Conservation (phyloP, 345 rosid genomes). For the Garcia nutans region DNA sequence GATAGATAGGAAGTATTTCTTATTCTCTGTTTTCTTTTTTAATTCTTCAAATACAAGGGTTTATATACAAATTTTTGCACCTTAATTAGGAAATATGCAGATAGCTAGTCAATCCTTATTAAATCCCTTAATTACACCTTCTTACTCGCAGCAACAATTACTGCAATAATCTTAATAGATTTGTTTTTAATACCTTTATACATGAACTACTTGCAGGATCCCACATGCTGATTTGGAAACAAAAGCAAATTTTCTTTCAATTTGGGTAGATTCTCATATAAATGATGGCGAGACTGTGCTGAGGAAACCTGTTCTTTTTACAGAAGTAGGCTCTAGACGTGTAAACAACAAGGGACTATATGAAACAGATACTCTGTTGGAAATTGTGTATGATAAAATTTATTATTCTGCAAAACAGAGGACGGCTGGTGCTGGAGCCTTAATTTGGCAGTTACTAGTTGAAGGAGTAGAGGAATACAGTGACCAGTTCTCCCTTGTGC, state of each 20-base stretch:
- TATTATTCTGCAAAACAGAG: slow-evolving; percentile 38
- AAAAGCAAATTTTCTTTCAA: slow-evolving; percentile 34
- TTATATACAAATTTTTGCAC: too few species aligned
- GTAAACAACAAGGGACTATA: slow-evolving; percentile 12
- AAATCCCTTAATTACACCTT: too few species aligned
- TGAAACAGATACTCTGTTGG: slow-evolving; percentile 29
- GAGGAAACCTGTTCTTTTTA: slow-evolving; percentile 42
- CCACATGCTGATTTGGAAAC: slow-evolving; percentile 31
- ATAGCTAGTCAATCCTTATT: too few species aligned
- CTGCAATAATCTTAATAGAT: too few species aligned
- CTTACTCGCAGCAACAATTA: too few species aligned
- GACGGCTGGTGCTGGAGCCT: slow-evolving; percentile 42
- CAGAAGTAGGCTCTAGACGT: slow-evolving; percentile 40
- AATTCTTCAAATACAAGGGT: too few species aligned
- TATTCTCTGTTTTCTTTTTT: too few species aligned
- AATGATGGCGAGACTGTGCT: slow-evolving; percentile 31
- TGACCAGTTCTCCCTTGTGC: slow-evolving; percentile 35
- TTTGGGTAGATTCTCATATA: slow-evolving; percentile 42
- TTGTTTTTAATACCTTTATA: neutral
- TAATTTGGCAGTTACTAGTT: slow-evolving; percentile 42
- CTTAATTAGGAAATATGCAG: too few species aligned
- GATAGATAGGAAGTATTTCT: too few species aligned
- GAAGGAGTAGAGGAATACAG: slow-evolving; percentile 32
- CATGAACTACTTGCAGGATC: slow-evolving; percentile 25
- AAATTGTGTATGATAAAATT: slow-evolving; percentile 30